These are phyloP conservation scores for Cucurbita ficifolia DNA, from an alignment of 306 rosid species.

Conservation along the genomic window DNA sequence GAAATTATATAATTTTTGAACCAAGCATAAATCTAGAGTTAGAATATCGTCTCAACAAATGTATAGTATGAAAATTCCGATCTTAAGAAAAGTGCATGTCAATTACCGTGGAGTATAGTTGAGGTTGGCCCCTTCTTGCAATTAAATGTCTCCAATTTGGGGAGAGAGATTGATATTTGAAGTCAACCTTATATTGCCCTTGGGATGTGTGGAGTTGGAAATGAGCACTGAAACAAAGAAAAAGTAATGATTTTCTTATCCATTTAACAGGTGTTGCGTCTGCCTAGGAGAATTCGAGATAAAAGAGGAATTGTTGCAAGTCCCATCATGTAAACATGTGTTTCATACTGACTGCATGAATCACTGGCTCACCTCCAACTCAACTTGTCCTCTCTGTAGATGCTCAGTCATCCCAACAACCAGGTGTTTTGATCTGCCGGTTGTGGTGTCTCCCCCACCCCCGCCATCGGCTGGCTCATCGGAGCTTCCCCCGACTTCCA, in stretches of 20 bases:
- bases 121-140: background rate
- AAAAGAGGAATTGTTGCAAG: slow-evolving; percentile 61
- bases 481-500: slow-evolving; percentile 1
- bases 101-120: too few relatives aligned
- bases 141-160: background rate
- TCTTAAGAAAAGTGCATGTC: too few relatives aligned
- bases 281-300: slow-evolving; percentile 70
- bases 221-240: background rate
- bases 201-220: background rate
- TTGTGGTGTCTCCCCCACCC: background rate
- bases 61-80: too few relatives aligned
- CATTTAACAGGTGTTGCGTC: slow-evolving; percentile 51
- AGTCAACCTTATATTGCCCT: background rate
- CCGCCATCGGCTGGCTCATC: background rate
- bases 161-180: background rate
- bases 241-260: background rate
- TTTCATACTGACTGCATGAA: slow-evolving; percentile 65
- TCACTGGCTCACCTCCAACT: slow-evolving; percentile 60
- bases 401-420: slow-evolving; percentile 35
- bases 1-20: too few relatives aligned
- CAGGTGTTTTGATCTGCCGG: background rate
- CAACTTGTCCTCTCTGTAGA: slow-evolving; percentile 80
- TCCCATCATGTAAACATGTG: slow-evolving; percentile 61
- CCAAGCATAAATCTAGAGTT: too few relatives aligned
- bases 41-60: too few relatives aligned